Evolutionary conservation across 495 filamentous ascomycete species (phyloP).

Genomic region (Lasiosphaeris hirsuta): DNA sequence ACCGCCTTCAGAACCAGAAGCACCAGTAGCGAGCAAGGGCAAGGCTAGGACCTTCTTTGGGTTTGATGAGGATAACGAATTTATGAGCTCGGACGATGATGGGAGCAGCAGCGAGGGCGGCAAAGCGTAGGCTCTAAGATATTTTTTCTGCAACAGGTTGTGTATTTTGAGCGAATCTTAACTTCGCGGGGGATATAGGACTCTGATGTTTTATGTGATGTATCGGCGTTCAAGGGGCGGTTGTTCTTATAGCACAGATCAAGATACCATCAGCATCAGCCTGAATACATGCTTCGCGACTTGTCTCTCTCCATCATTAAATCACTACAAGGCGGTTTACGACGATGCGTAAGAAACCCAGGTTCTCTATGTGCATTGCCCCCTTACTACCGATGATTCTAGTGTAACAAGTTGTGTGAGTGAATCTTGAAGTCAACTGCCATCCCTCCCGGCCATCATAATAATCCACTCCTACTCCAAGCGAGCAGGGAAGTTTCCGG

Average conservation of each 20-base stretch:
- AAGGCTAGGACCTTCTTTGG: slow-evolving; percentile 62
- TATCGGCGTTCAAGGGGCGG: neutral
- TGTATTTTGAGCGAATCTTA: neutral
- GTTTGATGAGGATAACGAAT: slow-evolving; percentile 90
- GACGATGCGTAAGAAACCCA: slow-evolving; percentile 9
- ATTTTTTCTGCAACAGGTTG: slow-evolving; percentile 1
- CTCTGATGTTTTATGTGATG: neutral
- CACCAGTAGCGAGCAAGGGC: slow-evolving; percentile 29
- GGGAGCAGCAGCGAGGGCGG: slow-evolving; percentile 48
- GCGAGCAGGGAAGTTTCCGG: slow-evolving; percentile 82
- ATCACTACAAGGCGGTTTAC: neutral
- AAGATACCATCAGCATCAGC: neutral
- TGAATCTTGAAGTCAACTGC: slow-evolving; percentile 5
- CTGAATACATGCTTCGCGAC: neutral
- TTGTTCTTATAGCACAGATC: neutral
- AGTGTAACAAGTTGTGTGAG: slow-evolving; percentile 20
- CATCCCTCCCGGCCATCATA: slow-evolving; percentile 5
- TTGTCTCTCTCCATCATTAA: no score
- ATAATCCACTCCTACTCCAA: slow-evolving; percentile 45
- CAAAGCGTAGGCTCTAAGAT: slow-evolving; percentile 39
- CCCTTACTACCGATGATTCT: slow-evolving; percentile 21
- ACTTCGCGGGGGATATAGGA: neutral
- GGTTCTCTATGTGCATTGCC: slow-evolving; percentile 31
- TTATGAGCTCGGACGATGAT: slow-evolving; percentile 75
- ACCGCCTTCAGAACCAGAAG: slow-evolving; percentile 30